phyloP scores from a whole-genome alignment of 768 basidiomycete species.

The Exsudoporus frostii region DNA sequence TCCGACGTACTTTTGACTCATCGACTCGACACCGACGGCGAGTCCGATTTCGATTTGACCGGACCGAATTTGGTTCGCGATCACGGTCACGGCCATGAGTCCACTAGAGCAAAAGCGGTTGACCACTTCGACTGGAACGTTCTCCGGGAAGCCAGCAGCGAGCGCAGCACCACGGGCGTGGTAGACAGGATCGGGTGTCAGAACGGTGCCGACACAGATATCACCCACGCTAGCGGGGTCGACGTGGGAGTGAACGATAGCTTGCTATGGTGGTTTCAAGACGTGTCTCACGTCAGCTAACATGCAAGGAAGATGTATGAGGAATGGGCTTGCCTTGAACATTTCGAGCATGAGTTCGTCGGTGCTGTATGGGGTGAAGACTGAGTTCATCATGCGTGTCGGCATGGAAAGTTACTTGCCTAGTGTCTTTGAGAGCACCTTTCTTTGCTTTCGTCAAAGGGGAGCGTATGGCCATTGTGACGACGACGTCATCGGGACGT shows the following conservation, averaged over 20 bases:
- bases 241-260: constrained; percentile 54
- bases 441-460: constrained; percentile 75
- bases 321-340: constrained; percentile 52
- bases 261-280: constrained; percentile 40
- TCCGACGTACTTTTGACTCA: constrained; percentile 65
- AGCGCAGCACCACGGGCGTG: constrained; percentile 72
- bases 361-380: constrained; percentile 40
- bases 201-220: constrained; percentile 76
- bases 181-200: constrained; percentile 62
- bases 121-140: constrained; percentile 67
- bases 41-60: constrained; percentile 83
- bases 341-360: constrained; percentile 82
- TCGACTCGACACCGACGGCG: constrained; percentile 82
- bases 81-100: constrained; percentile 77
- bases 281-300: neutral
- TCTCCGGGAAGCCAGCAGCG: constrained; percentile 79
- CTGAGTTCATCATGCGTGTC: constrained; percentile 8
- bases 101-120: constrained; percentile 85
- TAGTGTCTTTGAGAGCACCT: constrained; percentile 71
- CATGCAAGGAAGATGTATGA: neutral
- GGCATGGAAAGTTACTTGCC: constrained; percentile 34
- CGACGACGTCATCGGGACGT: constrained; percentile 73
- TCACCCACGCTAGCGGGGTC: constrained; percentile 69
- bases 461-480: constrained; percentile 77
- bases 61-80: constrained; percentile 70